A percentile compares a stretch with the other conserved stretches of the same genome.
Conservation (phyloP, 2,329 filamentous ascomycete species). For the Colletotrichum lini region DNA sequence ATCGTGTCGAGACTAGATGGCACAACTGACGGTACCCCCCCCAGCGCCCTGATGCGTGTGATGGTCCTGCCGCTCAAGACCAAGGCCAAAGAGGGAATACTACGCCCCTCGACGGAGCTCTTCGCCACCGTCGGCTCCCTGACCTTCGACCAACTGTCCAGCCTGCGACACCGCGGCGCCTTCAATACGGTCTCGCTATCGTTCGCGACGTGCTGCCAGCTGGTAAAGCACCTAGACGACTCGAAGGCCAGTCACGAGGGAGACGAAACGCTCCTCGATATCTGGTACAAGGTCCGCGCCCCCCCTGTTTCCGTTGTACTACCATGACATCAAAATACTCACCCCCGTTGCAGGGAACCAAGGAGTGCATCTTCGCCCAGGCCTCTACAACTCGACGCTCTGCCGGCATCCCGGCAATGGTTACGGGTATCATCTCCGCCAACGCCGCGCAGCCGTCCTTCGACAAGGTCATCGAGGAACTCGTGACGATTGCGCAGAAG, state of each 20-base stretch:
- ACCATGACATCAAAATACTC: background rate
- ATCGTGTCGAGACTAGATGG: too few species aligned
- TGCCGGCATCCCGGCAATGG: slow-evolving; percentile 89
- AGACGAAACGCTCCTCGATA: slow-evolving; percentile 65
- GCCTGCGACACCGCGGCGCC: slow-evolving; percentile 89
- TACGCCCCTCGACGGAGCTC: slow-evolving; percentile 65
- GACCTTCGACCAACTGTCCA: slow-evolving; percentile 86
- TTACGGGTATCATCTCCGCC: slow-evolving; percentile 84
- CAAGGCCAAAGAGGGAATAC: slow-evolving; percentile 57
- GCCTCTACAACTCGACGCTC: slow-evolving; percentile 90
- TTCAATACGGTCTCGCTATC: slow-evolving; percentile 94
- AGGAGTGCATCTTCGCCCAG: slow-evolving; percentile 80
- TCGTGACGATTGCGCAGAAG: slow-evolving; percentile 71
- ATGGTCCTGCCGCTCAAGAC: slow-evolving; percentile 70
- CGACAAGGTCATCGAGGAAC: slow-evolving; percentile 72
- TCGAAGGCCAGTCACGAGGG: slow-evolving; percentile 40
- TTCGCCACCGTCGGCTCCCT: slow-evolving; percentile 79
- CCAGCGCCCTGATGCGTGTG: slow-evolving; percentile 78
- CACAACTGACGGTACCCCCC: slow-evolving; percentile 20
- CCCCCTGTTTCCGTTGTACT: background rate
- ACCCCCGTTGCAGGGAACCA: slow-evolving; percentile 64
- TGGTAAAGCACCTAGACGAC: slow-evolving; percentile 65
- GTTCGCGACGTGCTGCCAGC: slow-evolving; percentile 84
- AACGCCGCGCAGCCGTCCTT: slow-evolving; percentile 74
- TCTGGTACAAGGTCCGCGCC: slow-evolving; percentile 77